A percentile compares a stretch with the other conserved stretches of the same genome.
These are phyloP conservation scores for Fraxinus anomala DNA, from an alignment of 257 asterid species.

Conservation along the genomic window DNA sequence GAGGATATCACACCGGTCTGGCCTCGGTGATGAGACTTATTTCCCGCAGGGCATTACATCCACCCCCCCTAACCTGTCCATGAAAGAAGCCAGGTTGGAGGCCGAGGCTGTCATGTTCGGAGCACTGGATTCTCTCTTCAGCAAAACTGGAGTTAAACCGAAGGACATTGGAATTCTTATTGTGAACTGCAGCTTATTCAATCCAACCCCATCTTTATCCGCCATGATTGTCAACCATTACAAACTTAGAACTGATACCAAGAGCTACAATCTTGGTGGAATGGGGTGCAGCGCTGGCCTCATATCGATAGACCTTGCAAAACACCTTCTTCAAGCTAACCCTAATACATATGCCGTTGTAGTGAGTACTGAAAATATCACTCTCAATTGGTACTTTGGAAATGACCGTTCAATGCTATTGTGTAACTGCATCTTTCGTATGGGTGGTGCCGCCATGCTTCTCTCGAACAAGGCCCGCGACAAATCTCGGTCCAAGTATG, in stretches of 20 bases:
- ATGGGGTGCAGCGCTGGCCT: constrained; percentile 70
- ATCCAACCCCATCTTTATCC: constrained; percentile 52
- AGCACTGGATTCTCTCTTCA: constrained; percentile 46
- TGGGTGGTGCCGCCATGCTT: constrained; percentile 60
- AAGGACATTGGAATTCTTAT: constrained; percentile 56
- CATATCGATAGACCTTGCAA: constrained; percentile 48
- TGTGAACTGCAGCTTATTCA: constrained; percentile 55
- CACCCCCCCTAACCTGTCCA: constrained; percentile 36
- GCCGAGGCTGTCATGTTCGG: constrained; percentile 62
- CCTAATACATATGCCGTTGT: constrained; percentile 49
- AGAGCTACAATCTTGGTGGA: constrained; percentile 52
- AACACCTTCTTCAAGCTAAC: constrained; percentile 43
- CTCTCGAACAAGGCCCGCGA: constrained; percentile 47
- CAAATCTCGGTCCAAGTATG: constrained; percentile 45
- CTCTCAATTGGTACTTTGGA: constrained; percentile 50
- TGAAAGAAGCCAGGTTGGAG: constrained; percentile 46
- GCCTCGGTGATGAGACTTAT: constrained; percentile 53
- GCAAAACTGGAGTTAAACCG: constrained; percentile 37
- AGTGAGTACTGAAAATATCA: constrained; percentile 59
- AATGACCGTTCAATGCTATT: constrained; percentile 44
- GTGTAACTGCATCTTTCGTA: constrained; percentile 50
- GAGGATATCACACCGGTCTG: constrained; percentile 35
- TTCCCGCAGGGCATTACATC: constrained; percentile 35
- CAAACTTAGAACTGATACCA: constrained; percentile 43
- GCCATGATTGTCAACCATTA: constrained; percentile 59